Percentiles rank a stretch among this genome's conserved stretches.
Evolutionary conservation across 305 asterid genomes (phyloP).

Genomic region (Ajuga reptans): DNA sequence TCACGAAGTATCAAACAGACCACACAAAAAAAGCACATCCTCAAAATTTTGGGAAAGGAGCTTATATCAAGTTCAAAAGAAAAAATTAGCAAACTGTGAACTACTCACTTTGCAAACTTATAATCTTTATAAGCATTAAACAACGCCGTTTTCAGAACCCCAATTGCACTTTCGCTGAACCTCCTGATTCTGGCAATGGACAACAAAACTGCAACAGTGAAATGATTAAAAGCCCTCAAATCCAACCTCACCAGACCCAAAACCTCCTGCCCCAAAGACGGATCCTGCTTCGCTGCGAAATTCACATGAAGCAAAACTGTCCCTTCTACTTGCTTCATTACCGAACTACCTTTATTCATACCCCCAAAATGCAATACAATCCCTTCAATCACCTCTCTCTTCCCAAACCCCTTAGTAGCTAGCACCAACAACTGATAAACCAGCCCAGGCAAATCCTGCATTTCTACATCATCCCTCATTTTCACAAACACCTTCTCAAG

Average conservation of each 20-base stretch:
- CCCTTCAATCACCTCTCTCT: constrained; percentile 74
- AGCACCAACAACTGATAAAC: constrained; percentile 72
- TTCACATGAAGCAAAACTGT: constrained; percentile 82
- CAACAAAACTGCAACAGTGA: constrained; percentile 59
- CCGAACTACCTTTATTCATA: constrained; percentile 41
- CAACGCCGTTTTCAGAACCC: constrained; percentile 54
- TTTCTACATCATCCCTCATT: constrained; percentile 49
- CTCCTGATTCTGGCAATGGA: constrained; percentile 77
- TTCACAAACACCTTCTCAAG: constrained; percentile 46
- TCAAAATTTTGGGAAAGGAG: neutral
- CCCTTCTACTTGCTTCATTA: constrained; percentile 75
- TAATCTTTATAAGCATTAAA: constrained; percentile 63
- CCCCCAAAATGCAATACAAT: constrained; percentile 60
- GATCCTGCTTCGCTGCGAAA: constrained; percentile 82
- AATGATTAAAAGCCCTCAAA: constrained; percentile 64
- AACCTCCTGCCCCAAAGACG: constrained; percentile 74
- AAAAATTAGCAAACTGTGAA: constrained; percentile 1
- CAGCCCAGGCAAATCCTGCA: constrained; percentile 76
- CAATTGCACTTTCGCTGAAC: constrained; percentile 56
- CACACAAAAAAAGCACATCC: neutral
- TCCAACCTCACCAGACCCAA: constrained; percentile 59
- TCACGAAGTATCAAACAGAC: neutral
- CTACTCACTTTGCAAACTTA: constrained; percentile 55
- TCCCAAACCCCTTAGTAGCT: constrained; percentile 69
- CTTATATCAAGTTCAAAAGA: neutral